Evolutionary conservation across 768 basidiomycete genomes (phyloP).

Genomic region (Russula vinacea): DNA sequence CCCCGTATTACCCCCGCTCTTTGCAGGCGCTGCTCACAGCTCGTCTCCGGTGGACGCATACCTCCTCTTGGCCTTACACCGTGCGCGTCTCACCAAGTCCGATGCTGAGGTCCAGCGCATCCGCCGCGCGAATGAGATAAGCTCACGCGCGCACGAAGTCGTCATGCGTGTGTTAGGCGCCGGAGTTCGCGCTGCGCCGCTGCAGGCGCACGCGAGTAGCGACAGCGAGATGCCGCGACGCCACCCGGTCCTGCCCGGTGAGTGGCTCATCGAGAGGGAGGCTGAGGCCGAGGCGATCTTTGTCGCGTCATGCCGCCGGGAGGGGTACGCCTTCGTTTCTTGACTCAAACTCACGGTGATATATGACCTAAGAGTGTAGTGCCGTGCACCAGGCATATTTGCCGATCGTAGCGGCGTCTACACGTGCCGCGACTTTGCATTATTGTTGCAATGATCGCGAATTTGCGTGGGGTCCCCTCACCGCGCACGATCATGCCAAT

Average conservation of each 20-base stretch:
- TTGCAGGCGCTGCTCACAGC: slow-evolving; percentile 37
- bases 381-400: slow-evolving; percentile 86
- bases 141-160: slow-evolving; percentile 84
- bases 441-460: slow-evolving; percentile 92
- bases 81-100: slow-evolving; percentile 76
- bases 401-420: slow-evolving; percentile 87
- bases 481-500: slow-evolving; percentile 54
- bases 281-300: slow-evolving; percentile 94
- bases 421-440: slow-evolving; percentile 84
- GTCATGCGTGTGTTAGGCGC: slow-evolving; percentile 88
- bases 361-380: slow-evolving; percentile 39
- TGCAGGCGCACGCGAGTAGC: slow-evolving; percentile 20
- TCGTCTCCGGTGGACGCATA: slow-evolving; percentile 52
- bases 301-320: slow-evolving; percentile 81
- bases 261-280: slow-evolving; percentile 91
- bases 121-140: slow-evolving; percentile 77
- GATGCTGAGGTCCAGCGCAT: slow-evolving; percentile 70
- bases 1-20: slow-evolving; percentile 46
- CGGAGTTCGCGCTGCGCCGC: slow-evolving; percentile 48
- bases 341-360: neutral
- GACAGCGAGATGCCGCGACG: slow-evolving; percentile 40
- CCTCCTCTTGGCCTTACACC: slow-evolving; percentile 76
- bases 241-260: slow-evolving; percentile 60
- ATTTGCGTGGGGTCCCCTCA: slow-evolving; percentile 80
- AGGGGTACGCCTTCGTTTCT: slow-evolving; percentile 58